Evolutionary conservation across 768 basidiomycete genomes (phyloP).

Genomic region (Boletus subparvulus): DNA sequence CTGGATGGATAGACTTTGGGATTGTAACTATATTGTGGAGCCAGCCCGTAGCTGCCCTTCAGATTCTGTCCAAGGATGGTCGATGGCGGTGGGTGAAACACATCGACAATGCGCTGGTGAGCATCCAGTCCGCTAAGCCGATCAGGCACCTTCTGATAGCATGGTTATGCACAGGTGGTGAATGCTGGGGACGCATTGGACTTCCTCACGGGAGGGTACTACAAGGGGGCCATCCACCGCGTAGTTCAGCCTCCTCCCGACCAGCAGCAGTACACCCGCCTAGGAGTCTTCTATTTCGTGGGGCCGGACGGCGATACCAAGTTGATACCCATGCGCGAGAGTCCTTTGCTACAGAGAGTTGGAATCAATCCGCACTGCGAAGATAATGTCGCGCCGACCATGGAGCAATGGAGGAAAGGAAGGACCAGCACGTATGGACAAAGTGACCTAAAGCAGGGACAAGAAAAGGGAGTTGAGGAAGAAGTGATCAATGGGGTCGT

Average conservation of each 20-base stretch:
- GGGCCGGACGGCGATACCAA: slow-evolving; percentile 50
- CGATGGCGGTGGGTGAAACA: slow-evolving; percentile 60
- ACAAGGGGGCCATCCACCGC: slow-evolving; percentile 59
- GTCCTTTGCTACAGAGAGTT: slow-evolving; percentile 46
- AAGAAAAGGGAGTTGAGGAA: slow-evolving; percentile 48
- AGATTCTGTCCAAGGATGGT: slow-evolving; percentile 52
- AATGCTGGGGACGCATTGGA: slow-evolving; percentile 61
- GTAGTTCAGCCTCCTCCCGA: slow-evolving; percentile 59
- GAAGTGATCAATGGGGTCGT: slow-evolving; percentile 54
- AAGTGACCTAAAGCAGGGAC: slow-evolving; percentile 41
- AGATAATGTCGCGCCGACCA: slow-evolving; percentile 46
- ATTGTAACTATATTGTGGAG: slow-evolving; percentile 58
- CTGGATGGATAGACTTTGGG: slow-evolving; percentile 43
- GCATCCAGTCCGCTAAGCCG: neutral
- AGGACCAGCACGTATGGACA: slow-evolving; percentile 54
- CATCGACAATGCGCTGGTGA: slow-evolving; percentile 55
- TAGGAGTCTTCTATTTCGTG: slow-evolving; percentile 60
- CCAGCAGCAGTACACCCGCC: slow-evolving; percentile 47
- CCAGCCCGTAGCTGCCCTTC: slow-evolving; percentile 58
- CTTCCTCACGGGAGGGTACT: slow-evolving; percentile 60
- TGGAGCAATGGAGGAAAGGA: slow-evolving; percentile 52
- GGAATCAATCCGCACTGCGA: slow-evolving; percentile 41
- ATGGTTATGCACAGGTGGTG: slow-evolving; percentile 41
- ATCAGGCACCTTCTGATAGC: neutral
- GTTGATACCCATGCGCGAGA: slow-evolving; percentile 45